A percentile compares a stretch with the other conserved stretches of the same genome.
Evolutionary conservation across 192 early-diverging fungal genomes (phyloP).

Genomic region (Phlyctochytrium planicorne): DNA sequence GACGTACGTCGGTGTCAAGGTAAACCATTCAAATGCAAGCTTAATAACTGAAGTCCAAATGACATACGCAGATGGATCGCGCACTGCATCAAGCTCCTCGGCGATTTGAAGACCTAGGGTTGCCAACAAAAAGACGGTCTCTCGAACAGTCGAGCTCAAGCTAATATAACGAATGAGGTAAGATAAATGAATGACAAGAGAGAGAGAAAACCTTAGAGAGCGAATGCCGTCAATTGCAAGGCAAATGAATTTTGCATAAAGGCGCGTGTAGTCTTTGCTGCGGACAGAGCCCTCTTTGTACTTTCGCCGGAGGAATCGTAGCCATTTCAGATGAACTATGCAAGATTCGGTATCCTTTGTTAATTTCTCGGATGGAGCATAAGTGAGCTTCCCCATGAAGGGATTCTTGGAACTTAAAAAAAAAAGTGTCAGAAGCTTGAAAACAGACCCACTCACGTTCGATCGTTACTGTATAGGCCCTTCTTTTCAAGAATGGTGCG

Average conservation of each 20-base stretch:
- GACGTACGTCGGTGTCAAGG: conserved; percentile 59
- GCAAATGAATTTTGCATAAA: conserved; percentile 79
- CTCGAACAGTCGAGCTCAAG: conserved; percentile 37
- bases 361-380: conserved; percentile 84
- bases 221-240: conserved; percentile 60
- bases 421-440: conserved; percentile 33
- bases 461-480: conserved; percentile 63
- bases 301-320: conserved; percentile 80
- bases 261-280: conserved; percentile 68
- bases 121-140: conserved; percentile 77
- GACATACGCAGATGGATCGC: conserved; percentile 65
- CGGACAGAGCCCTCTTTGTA: conserved; percentile 80
- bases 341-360: conserved; percentile 63
- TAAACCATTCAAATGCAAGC: conserved; percentile 84
- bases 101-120: conserved; percentile 71
- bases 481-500: conserved; percentile 72
- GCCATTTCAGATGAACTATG: conserved; percentile 76
- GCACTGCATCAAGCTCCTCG: conserved; percentile 65
- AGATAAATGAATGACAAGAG: background rate
- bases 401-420: conserved; percentile 61
- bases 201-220: conserved; percentile 30
- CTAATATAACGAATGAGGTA: background rate
- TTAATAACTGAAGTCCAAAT: conserved; percentile 62
- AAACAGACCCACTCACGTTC: conserved; percentile 20
- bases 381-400: conserved; percentile 89